Evolutionary conservation across 441 rosid genomes (phyloP), one percentile per base, ranked within the genome.

Genomic region (Gossypium aridum): DNA sequence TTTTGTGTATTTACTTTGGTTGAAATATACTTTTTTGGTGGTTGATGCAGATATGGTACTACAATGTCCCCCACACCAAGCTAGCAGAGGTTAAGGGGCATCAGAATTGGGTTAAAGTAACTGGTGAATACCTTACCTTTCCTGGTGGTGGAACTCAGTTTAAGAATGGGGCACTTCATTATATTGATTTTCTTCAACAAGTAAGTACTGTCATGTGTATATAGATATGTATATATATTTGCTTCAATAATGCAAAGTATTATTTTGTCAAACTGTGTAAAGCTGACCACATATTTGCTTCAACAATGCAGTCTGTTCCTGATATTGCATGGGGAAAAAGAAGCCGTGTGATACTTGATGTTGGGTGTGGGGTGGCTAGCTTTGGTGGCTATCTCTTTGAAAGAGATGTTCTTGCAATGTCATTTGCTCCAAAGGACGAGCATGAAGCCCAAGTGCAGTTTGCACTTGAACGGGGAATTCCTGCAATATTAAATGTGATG

Each of bases 71-170:
- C 31, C 94, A 89, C 78, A 80, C 90, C 76, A 87, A 86, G 84
- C 91, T 89, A 62, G 93, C 89, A 25, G 85, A 74, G 49, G 84
- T 86, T 67, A 89, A 89, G 78, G 90, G 91, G 74, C 91, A 89
- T 80, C 93, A 89, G 79, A 89, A 89, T 61, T 89, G 91, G 93
- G 90, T 89, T 80, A 87, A 86, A 75, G 82, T 89, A 70, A 85
- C 85, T 73, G 91, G 91, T 63, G 89, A 87, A 64, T 82, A 87
- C 75, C 83, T 89, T 43, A 84, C 84, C 14, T 89, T 89, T 81
- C 93, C 93, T 20, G 93, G 90, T 66, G 93, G 93, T 43, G 91
- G 93, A 43, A 89, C 93, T 83, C 93, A 89, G 77, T 89, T 89
- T 68, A 85, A 81, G 60, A 82, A 89, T 51, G 93, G 91, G 65